Evolutionary conservation across 2,329 filamentous ascomycete genomes (phyloP), one percentile per base, ranked within the genome.

Genomic region (Leptosphaerulina australis): DNA sequence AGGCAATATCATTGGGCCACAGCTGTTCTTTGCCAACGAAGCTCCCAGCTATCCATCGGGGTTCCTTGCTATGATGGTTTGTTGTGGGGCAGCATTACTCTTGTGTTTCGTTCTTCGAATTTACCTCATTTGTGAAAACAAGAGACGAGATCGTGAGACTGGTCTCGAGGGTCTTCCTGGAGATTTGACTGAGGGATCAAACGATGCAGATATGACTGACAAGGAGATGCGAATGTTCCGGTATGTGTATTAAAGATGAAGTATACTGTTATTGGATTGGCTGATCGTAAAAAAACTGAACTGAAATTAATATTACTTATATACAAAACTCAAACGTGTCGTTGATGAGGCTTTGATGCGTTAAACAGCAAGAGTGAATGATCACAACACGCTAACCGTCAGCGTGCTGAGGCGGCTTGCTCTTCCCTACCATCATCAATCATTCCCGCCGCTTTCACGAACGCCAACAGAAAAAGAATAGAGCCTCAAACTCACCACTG

Each of bases 41-140:
- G 44, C 44, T 8, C 44, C 35, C 11, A 40, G 35, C 17, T 51
- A 44, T 14, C 43, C 40, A 3, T 53, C 50, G 22, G 54, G 50
- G 5, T 57, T 54, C 15, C 50, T 57, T 20, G 34, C 54, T 5
- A 54, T 57, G 46, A 47, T 57, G 41, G 38, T 54, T 5, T 57
- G 54, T 22, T 57, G 49, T 14, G 50, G 38, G 3, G 38, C 44
- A 5, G 50, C 48, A 2, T 26, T 54, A n/a, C 20, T 50, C n/a
- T 28, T 53, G 6, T 55, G 49, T 10, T 50, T 59, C 18, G 44
- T 41, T 2, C 22, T 61, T 17, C 30, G 58, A n/a, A 25, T 44
- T 17, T 59, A 47, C 29, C 20, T 61, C 26, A 30, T 50, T 7
- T 48, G 43, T 44, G 56, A 53, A 39, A 61, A 61, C 24, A 30